Evolutionary conservation across 2,329 filamentous ascomycete species (phyloP).

Genomic region (Trichoderma arundinaceum): DNA sequence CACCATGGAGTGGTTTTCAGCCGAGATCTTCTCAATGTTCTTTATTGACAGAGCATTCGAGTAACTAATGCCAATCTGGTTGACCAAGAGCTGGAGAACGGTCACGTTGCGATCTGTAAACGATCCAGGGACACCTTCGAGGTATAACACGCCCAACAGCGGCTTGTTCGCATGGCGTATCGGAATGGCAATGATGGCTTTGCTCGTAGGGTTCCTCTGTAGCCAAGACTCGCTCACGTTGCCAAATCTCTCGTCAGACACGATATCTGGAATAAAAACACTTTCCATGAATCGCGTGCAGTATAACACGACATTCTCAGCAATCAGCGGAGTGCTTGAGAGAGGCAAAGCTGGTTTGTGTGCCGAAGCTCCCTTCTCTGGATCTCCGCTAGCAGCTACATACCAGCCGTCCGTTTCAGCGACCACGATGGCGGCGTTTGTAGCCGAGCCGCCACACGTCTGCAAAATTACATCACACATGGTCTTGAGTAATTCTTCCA

Average conservation of each 20-base stretch:
- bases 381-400: conserved; percentile 74
- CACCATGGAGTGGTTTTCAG: conserved; percentile 79
- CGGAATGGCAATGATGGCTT: conserved; percentile 78
- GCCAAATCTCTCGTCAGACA: conserved; percentile 77
- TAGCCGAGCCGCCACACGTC: conserved; percentile 73
- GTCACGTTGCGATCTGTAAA: conserved; percentile 77
- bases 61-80: conserved; percentile 77
- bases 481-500: conserved; percentile 76
- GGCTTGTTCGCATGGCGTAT: conserved; percentile 75
- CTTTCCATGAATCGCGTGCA: conserved; percentile 76
- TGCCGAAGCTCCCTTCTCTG: conserved; percentile 69
- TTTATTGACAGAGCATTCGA: conserved; percentile 71
- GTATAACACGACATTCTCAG: conserved; percentile 77
- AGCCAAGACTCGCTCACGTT: conserved; percentile 75
- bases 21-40: conserved; percentile 76
- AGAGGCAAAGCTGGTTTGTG: conserved; percentile 70
- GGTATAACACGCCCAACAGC: conserved; percentile 75
- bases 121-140: conserved; percentile 74
- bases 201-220: conserved; percentile 70
- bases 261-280: conserved; percentile 74
- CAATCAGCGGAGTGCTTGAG: conserved; percentile 69
- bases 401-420: conserved; percentile 68
- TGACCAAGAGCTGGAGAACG: conserved; percentile 72
- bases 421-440: conserved; percentile 74
- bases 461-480: conserved; percentile 84